These are phyloP conservation scores for Aspergillus incahuasiensis DNA, from an alignment of 495 filamentous ascomycete species.

Conservation along the genomic window DNA sequence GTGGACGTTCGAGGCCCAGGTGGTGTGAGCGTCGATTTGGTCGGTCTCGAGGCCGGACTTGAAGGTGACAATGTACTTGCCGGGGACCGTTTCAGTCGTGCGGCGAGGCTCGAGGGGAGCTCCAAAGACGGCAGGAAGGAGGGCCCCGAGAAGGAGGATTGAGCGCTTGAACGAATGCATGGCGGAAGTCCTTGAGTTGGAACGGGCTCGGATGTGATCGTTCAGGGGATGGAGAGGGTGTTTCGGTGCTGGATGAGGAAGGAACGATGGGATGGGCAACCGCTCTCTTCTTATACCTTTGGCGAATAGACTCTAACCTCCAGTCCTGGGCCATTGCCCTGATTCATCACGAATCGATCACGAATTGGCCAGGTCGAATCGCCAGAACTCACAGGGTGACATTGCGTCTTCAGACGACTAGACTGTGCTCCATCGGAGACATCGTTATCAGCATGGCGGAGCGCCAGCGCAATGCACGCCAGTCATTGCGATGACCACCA, in stretches of 20 bases:
- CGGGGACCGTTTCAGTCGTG: constrained; percentile 17
- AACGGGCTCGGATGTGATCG: background rate
- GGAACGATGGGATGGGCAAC: constrained; percentile 3
- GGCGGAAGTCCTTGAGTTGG: constrained; percentile 3
- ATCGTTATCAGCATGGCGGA: constrained; percentile 11
- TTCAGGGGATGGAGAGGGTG: constrained; percentile 6
- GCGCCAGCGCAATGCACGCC: constrained; percentile 3
- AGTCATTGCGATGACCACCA: background rate
- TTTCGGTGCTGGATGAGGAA: constrained; percentile 4
- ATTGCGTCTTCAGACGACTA: constrained; percentile 22
- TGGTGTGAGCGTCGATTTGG: constrained; percentile 18
- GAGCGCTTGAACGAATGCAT: constrained; percentile 27
- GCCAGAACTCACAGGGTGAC: constrained; percentile 23
- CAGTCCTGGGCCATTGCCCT: constrained; percentile 3
- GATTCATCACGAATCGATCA: constrained; percentile 2
- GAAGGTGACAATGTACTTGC: constrained; percentile 29
- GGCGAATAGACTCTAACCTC: background rate
- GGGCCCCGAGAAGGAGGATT: constrained; percentile 22
- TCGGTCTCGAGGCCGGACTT: constrained; percentile 19
- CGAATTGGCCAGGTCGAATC: constrained; percentile 12
- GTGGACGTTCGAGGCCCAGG: constrained; percentile 23
- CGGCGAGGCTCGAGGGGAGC: constrained; percentile 16
- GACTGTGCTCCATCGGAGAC: constrained; percentile 17
- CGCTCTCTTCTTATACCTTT: constrained; percentile 13
- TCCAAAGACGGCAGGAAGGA: constrained; percentile 22